Percentiles rank a stretch among this genome's conserved stretches.
phyloP scores from a whole-genome alignment of 805 yeast species.

The Wickerhamiella qilinensis region DNA sequence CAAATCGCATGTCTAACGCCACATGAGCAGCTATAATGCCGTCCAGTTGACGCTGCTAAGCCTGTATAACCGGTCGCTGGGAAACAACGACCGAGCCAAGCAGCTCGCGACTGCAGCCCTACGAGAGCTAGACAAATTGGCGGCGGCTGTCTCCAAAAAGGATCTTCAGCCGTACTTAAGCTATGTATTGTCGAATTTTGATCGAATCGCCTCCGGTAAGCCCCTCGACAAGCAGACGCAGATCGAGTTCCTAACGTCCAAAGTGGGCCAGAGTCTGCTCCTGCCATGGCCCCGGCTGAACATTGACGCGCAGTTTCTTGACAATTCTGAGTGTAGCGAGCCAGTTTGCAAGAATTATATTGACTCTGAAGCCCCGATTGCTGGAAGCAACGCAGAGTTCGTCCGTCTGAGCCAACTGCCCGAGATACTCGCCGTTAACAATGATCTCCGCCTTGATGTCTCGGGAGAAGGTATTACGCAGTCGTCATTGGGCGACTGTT shows the following conservation, averaged over 20 bases:
- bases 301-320: neutral
- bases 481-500: slow-evolving; percentile 40
- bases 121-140: neutral
- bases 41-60: neutral
- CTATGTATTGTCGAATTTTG: neutral
- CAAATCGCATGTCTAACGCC: no score
- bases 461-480: slow-evolving; percentile 8
- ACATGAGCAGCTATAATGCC: slow-evolving; percentile 17
- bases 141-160: neutral
- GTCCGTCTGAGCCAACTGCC: neutral
- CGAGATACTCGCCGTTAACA: neutral
- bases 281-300: slow-evolving; percentile 12
- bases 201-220: neutral
- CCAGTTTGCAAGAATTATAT: no score
- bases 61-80: neutral
- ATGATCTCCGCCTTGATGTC: neutral
- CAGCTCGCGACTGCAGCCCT: neutral
- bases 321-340: no score
- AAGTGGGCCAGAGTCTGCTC: slow-evolving; percentile 20
- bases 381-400: neutral
- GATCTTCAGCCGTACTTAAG: neutral
- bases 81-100: neutral
- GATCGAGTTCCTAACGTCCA: slow-evolving; percentile 20
- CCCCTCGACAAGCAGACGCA: neutral
- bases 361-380: slow-evolving; percentile 1